Evolutionary conservation across 441 rosid genomes (phyloP), one percentile per base, ranked within the genome.

Genomic region (Erysimum pusillum): DNA sequence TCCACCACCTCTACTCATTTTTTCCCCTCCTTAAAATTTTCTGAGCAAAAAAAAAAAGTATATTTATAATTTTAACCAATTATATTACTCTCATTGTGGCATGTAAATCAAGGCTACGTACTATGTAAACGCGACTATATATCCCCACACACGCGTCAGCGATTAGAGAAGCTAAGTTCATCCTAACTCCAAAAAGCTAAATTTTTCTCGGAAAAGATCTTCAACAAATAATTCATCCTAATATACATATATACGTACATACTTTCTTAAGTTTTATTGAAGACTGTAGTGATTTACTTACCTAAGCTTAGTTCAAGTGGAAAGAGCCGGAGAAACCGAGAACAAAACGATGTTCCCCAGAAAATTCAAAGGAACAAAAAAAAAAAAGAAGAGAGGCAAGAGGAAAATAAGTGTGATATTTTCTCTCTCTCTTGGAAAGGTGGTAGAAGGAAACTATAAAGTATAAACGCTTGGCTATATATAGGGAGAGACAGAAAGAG

Each of bases 1-100:
- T 73, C 70, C 81, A 49, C 41, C 54, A 36, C 58, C 51, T 18
- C 63, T 73, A 61, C 74, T 78, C 78, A 78, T 78, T 13, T 44
- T n/a, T 7, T 11, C 10, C 11, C 34, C 31, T 44, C 31, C 38
- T 52, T 67, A 48, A 6, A 25, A 7, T 67, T 75, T 61, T 31
- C 15, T 51, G 1, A 52, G 6, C 53, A 17, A 8, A 15, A n/a
- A 45, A 44, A 44, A 13, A 5, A 5, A 44, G 10, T 7, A 6
- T 6, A 5, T 25, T 25, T 15, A 46, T 7, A n/a, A 9, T 15
- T 48, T 17, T 49, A 18, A 49, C 53, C 7, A 2, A 17, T 48
- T 36, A 36, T n/a, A n/a, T n/a, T n/a, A n/a, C 41, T 25, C 28
- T 25, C 28, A 25, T 25, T 25, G 28, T 25, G 28, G 28, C 28